Conservation (phyloP, 441 rosid species). For the California macrophylla region DNA sequence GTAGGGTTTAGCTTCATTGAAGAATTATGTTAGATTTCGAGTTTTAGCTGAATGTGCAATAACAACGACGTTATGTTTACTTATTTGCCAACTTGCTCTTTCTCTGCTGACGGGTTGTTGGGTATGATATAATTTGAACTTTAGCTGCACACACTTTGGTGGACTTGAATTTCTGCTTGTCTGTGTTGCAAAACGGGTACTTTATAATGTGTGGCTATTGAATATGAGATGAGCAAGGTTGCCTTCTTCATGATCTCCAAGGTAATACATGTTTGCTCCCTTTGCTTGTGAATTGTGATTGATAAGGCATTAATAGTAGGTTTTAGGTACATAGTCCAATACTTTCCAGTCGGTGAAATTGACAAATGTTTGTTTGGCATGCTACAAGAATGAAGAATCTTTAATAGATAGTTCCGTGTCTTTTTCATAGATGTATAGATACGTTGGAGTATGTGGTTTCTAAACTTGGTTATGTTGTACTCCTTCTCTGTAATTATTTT, state of each 20-base stretch:
- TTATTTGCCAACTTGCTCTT: not conserved
- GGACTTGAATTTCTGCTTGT: slow-evolving; percentile 1
- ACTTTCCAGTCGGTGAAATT: not conserved
- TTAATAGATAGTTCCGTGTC: not conserved
- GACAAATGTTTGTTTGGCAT: not conserved
- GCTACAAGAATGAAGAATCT: not conserved
- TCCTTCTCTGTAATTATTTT: not conserved
- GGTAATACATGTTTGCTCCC: not conserved
- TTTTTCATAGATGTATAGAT: not conserved
- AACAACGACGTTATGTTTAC: not conserved
- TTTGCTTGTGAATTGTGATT: not conserved
- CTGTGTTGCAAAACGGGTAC: not conserved
- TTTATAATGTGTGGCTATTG: not conserved
- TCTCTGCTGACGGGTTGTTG: not conserved
- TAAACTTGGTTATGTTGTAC: not conserved
- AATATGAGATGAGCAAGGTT: not conserved
- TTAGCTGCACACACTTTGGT: not conserved
- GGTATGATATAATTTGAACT: not conserved
- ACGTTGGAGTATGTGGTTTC: not conserved
- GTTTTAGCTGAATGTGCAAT: not conserved
- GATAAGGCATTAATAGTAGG: not conserved
- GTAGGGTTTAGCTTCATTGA: not conserved
- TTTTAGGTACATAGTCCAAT: not conserved
- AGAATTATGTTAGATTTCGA: not conserved
- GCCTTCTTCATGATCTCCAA: not conserved